Conservation (phyloP, 805 yeast species). For the Grigorovia transvaalensis region DNA sequence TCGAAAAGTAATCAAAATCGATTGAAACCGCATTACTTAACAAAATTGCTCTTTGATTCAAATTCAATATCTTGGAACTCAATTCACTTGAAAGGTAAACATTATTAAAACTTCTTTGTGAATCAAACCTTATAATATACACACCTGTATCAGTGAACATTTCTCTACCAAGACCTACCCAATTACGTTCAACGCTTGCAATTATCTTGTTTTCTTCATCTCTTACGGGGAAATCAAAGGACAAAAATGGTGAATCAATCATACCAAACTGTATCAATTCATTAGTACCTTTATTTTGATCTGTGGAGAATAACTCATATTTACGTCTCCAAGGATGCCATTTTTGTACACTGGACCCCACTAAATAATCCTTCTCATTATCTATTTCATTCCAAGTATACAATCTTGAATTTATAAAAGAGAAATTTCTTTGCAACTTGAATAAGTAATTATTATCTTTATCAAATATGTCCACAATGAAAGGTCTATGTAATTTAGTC, state of each 20-base stretch:
- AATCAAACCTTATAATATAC: slow-evolving; percentile 74
- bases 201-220: slow-evolving; percentile 49
- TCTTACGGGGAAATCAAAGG: slow-evolving; percentile 74
- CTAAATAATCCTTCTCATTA: slow-evolving; percentile 32
- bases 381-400: slow-evolving; percentile 29
- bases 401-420: slow-evolving; percentile 81
- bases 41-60: slow-evolving; percentile 78
- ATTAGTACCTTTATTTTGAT: slow-evolving; percentile 24
- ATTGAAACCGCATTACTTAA: slow-evolving; percentile 83
- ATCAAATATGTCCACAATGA: slow-evolving; percentile 62
- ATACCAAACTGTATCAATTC: slow-evolving; percentile 68
- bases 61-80: slow-evolving; percentile 38
- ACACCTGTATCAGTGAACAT: slow-evolving; percentile 92
- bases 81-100: slow-evolving; percentile 35
- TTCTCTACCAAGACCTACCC: slow-evolving; percentile 93
- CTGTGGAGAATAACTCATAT: slow-evolving; percentile 55
- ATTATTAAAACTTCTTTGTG: slow-evolving; percentile 51
- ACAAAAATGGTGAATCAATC: slow-evolving; percentile 76
- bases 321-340: slow-evolving; percentile 94
- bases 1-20: slow-evolving; percentile 93
- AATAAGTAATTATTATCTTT: slow-evolving; percentile 47
- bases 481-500: slow-evolving; percentile 79
- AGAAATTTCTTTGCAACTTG: slow-evolving; percentile 72
- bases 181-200: slow-evolving; percentile 80
- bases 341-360: slow-evolving; percentile 84